Conservation (phyloP, 805 yeast species). For the Torulaspora microellipsoides region DNA sequence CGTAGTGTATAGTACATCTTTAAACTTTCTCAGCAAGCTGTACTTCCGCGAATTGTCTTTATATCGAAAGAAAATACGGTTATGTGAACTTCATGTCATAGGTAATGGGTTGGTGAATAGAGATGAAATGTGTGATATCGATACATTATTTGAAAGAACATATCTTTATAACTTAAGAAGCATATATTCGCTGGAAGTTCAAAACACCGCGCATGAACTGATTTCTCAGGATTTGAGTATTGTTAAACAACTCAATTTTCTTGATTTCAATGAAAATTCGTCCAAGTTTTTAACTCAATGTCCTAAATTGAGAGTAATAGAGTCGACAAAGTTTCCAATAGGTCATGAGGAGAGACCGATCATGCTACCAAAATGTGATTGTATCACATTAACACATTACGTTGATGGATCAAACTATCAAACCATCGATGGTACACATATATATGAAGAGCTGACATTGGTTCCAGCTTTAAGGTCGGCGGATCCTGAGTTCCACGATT, state of each 20-base stretch:
- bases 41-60: slow-evolving; percentile 24
- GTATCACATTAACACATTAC: slow-evolving; percentile 19
- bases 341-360: slow-evolving; percentile 5
- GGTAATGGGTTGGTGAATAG: slow-evolving; percentile 12
- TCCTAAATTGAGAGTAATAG: slow-evolving; percentile 18
- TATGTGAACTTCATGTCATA: slow-evolving; percentile 27
- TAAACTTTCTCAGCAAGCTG: slow-evolving; percentile 26
- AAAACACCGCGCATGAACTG: slow-evolving; percentile 11
- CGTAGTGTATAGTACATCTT: slow-evolving; percentile 21
- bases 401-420: slow-evolving; percentile 17
- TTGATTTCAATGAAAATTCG: slow-evolving; percentile 7
- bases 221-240: slow-evolving; percentile 15
- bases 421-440: slow-evolving; percentile 19
- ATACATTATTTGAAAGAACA: slow-evolving; percentile 24
- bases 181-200: slow-evolving; percentile 23
- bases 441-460: slow-evolving; percentile 13
- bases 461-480: slow-evolving; percentile 16
- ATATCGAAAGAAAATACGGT: slow-evolving; percentile 5
- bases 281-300: slow-evolving; percentile 13
- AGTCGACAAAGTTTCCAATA: slow-evolving; percentile 21
- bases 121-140: slow-evolving; percentile 21
- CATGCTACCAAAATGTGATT: slow-evolving; percentile 23
- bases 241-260: slow-evolving; percentile 19
- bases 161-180: slow-evolving; percentile 19
- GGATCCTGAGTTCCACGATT: slow-evolving; percentile 15